Evolutionary conservation across 2,329 filamentous ascomycete genomes (phyloP).

Genomic region (Paecilomyces variotii): DNA sequence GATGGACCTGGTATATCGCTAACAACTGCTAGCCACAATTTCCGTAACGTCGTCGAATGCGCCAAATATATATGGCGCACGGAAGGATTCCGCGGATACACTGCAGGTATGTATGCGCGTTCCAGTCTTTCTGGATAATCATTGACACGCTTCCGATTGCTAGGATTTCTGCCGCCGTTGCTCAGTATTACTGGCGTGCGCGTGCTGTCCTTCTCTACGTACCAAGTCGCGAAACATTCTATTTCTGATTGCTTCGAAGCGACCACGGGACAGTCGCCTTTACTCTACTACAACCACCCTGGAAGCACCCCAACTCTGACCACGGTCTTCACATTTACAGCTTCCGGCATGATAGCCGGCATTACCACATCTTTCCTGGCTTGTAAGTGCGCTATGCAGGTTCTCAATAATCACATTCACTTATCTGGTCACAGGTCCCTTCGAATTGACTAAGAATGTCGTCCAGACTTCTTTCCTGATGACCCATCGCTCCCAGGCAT

Average conservation of each 20-base stretch:
- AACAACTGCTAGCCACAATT: slow-evolving; percentile 32
- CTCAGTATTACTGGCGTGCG: slow-evolving; percentile 39
- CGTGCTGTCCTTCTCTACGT: slow-evolving; percentile 40
- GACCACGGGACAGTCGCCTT: slow-evolving; percentile 34
- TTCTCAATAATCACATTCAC: neutral
- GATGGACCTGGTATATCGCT: neutral
- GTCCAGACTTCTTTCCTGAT: slow-evolving; percentile 42
- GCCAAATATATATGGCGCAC: slow-evolving; percentile 39
- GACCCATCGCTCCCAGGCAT: slow-evolving; percentile 31
- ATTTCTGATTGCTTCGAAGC: slow-evolving; percentile 32
- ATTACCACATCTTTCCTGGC: slow-evolving; percentile 35
- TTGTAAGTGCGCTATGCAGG: slow-evolving; percentile 24
- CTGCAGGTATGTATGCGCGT: slow-evolving; percentile 30
- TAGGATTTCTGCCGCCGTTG: slow-evolving; percentile 38
- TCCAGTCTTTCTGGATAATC: neutral
- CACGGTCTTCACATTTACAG: slow-evolving; percentile 35
- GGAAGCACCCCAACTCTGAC: slow-evolving; percentile 34
- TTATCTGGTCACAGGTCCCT: slow-evolving; percentile 27
- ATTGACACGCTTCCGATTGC: slow-evolving; percentile 1
- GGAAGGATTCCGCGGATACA: slow-evolving; percentile 40
- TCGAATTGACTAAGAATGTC: slow-evolving; percentile 42
- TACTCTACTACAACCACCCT: slow-evolving; percentile 33
- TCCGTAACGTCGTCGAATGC: slow-evolving; percentile 35
- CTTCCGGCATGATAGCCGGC: slow-evolving; percentile 36
- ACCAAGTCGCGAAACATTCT: slow-evolving; percentile 34